Base-by-base conservation (phyloP, 805 yeast species). In the Teunomyces tritomae region DNA sequence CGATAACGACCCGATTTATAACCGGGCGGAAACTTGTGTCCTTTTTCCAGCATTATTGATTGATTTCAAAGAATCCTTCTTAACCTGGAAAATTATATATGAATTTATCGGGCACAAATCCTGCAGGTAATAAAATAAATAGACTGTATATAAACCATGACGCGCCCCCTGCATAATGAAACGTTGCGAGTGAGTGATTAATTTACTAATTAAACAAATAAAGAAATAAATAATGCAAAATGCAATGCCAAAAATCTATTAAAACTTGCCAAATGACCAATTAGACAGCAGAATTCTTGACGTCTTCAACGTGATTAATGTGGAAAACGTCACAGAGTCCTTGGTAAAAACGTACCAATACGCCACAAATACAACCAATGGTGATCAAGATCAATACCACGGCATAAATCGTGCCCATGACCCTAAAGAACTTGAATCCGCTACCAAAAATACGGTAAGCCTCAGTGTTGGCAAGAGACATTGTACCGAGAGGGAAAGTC, bases 401-500 rank as follows among this genome's bases (percentile, higher is more conserved):
- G 0, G 83, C 83, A 58, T 85, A 87, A 3, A 87, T 76, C 5
- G 83, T 73, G 10, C 85, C 79, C 24, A 87, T 53, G 8, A 84
- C 83, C 52, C 79, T 74, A 64, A 88, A 87, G 0, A 87, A 80
- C 8, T 63, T 58, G 54, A 85, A 60, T 2, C 77, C 77, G 16
- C 57, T 47, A 42, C 57, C 57, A 28, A 49, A 51, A 13, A 42
- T 44, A 24, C 43, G 40, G 52, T 49, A 83, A 14, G 89, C 59
- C 55, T 80, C 77, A 8, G 71, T 63, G 49, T 80, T 76, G 2
- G 89, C 80, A 10, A 85, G 62, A 0, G 85, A 73, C 84, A 87
- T 51, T 6, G 68, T 88, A 2, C 96, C 97, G 56, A 89, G 58
- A 3, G 96, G 97, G 83, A 90, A 90, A 53, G 96, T 87, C 73